Conservation (phyloP, 148 eudicot genomes). For the Rhododendron williamsianum region DNA sequence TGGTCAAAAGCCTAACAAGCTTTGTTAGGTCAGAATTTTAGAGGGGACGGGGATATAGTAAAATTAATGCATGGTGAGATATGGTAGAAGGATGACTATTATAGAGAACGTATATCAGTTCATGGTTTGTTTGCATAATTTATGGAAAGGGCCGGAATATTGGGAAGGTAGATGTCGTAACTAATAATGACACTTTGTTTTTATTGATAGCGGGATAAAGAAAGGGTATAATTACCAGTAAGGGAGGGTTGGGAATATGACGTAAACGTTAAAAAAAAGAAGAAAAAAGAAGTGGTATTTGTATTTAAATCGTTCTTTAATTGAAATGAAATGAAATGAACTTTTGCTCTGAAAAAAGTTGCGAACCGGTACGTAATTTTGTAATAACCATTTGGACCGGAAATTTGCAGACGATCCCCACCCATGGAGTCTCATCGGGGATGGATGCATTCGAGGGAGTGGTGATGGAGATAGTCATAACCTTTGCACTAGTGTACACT, state of each 20-base stretch:
- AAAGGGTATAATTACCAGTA: not conserved
- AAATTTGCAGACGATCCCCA: slow-evolving; percentile 46
- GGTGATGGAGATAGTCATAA: slow-evolving; percentile 71
- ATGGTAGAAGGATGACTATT: too few relatives aligned
- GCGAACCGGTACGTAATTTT: not conserved
- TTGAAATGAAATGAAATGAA: not conserved
- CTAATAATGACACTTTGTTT: not conserved
- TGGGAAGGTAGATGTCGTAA: too few relatives aligned
- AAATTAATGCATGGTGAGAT: too few relatives aligned
- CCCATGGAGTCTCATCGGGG: slow-evolving; percentile 60
- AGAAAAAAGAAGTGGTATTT: too few relatives aligned
- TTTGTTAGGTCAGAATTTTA: not conserved
- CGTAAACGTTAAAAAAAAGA: too few relatives aligned
- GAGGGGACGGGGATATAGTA: too few relatives aligned
- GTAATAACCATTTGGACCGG: not conserved
- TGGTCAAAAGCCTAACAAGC: not conserved
- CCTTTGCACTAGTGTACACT: slow-evolving; percentile 76
- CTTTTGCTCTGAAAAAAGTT: too few relatives aligned
- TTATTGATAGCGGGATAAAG: not conserved
- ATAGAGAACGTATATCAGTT: too few relatives aligned
- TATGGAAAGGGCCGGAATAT: not conserved
- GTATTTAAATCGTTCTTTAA: too few relatives aligned
- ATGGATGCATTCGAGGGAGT: slow-evolving; percentile 50
- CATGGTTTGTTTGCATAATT: too few relatives aligned
- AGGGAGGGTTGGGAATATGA: too few relatives aligned